Percentiles rank a stretch among this genome's conserved stretches.
phyloP scores from a whole-genome alignment of 345 rosid genomes.

The Pseudoturritis turrita region DNA sequence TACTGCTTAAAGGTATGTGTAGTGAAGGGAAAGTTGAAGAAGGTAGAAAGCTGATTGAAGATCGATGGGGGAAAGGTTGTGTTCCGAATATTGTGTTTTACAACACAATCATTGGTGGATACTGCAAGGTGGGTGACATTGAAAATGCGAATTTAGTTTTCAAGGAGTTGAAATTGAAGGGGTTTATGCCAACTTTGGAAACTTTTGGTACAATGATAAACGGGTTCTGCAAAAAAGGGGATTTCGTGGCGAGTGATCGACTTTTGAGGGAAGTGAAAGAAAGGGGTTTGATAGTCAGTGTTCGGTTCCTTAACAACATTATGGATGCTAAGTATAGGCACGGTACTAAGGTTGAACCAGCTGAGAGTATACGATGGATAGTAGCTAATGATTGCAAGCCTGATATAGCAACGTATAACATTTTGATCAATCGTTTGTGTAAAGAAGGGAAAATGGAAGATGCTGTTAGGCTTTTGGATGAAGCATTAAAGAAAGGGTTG shows the following conservation, averaged over 20 bases:
- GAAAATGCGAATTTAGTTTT: conserved; percentile 47
- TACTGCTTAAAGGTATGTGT: conserved; percentile 66
- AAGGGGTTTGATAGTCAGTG: conserved; percentile 46
- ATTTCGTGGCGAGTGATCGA: conserved; percentile 45
- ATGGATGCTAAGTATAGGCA: conserved; percentile 54
- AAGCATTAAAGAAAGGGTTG: conserved; percentile 51
- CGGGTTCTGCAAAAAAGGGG: conserved; percentile 60
- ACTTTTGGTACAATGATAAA: conserved; percentile 64
- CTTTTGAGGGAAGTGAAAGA: conserved; percentile 66
- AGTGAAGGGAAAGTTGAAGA: conserved; percentile 62
- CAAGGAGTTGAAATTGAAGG: conserved; percentile 57
- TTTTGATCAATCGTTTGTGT: conserved; percentile 53
- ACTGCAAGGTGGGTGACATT: conserved; percentile 44
- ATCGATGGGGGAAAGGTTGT: conserved; percentile 73
- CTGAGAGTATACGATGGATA: conserved; percentile 49
- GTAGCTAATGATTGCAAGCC: conserved; percentile 52
- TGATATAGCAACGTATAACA: conserved; percentile 63
- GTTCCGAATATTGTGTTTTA: conserved; percentile 76
- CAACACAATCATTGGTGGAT: conserved; percentile 69
- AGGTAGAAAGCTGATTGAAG: conserved; percentile 58
- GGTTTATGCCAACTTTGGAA: conserved; percentile 58
- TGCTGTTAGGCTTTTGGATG: conserved; percentile 57
- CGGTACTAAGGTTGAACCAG: conserved; percentile 36
- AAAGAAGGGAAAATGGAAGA: conserved; percentile 45
- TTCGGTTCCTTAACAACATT: conserved; percentile 48